Conservation (phyloP, 1,284 basidiomycete species). For the Apiotrichum laibachii region DNA sequence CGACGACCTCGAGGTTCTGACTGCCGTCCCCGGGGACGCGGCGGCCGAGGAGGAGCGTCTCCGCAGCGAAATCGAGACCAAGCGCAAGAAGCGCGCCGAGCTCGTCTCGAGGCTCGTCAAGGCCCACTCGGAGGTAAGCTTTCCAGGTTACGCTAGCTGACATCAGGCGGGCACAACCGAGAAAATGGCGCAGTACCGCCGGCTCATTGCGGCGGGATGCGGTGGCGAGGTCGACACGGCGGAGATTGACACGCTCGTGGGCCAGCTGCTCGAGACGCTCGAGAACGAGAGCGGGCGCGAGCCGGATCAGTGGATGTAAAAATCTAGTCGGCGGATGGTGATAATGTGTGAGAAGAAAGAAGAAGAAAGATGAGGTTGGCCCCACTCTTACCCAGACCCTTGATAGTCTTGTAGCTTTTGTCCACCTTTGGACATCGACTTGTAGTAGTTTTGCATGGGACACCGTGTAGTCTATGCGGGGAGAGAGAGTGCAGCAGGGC, state of each 20-base stretch:
- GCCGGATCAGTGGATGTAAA: neutral
- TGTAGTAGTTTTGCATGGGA: neutral
- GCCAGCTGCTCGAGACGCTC: slow-evolving; percentile 57
- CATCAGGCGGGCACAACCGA: slow-evolving; percentile 67
- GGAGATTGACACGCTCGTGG: slow-evolving; percentile 80
- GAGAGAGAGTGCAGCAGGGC: neutral
- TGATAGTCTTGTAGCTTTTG: neutral
- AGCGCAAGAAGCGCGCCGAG: slow-evolving; percentile 64
- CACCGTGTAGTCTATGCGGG: neutral
- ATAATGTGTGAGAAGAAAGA: neutral
- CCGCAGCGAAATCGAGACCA: slow-evolving; percentile 63
- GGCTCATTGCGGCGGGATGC: slow-evolving; percentile 80
- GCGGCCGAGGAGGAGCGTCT: slow-evolving; percentile 59
- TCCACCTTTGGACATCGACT: neutral
- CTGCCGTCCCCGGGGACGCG: slow-evolving; percentile 52
- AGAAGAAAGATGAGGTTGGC: no score
- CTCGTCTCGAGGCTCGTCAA: slow-evolving; percentile 71
- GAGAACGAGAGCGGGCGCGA: slow-evolving; percentile 24
- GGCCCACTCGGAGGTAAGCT: slow-evolving; percentile 72
- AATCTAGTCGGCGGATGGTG: neutral
- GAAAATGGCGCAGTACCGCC: slow-evolving; percentile 79
- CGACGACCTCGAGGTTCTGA: slow-evolving; percentile 38
- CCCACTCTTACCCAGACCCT: neutral
- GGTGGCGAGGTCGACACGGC: slow-evolving; percentile 72
- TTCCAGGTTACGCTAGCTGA: slow-evolving; percentile 16